Percentiles rank a stretch among this genome's conserved stretches.
These are phyloP conservation scores for Artemisia argyi DNA, from an alignment of 129 eudicot species.

Conservation along the genomic window DNA sequence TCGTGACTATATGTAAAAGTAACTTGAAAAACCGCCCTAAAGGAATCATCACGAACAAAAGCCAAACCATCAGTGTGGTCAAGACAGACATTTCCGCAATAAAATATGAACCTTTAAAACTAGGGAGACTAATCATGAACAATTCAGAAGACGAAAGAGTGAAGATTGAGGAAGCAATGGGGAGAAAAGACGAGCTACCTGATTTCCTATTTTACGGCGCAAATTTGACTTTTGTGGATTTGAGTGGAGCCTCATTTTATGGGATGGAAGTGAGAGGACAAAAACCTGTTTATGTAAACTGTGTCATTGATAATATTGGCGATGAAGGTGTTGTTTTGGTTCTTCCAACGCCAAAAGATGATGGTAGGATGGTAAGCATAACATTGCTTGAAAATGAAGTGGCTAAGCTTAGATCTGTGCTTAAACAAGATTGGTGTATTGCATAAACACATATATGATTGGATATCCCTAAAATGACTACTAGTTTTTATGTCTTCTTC, in stretches of 20 bases:
- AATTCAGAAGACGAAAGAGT: constrained; percentile 33
- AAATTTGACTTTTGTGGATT: constrained; percentile 58
- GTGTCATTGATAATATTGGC: constrained; percentile 58
- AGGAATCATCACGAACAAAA: constrained; percentile 35
- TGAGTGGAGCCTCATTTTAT: constrained; percentile 50
- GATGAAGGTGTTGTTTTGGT: constrained; percentile 75
- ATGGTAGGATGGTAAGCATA: constrained; percentile 48
- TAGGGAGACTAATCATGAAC: constrained; percentile 39
- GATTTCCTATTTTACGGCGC: constrained; percentile 62
- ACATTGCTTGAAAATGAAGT: constrained; percentile 53
- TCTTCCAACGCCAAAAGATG: constrained; percentile 40
- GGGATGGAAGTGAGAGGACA: constrained; percentile 50
- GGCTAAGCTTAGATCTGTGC: constrained; percentile 33
- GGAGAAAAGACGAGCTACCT: constrained; percentile 27
- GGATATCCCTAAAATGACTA: too few species aligned
- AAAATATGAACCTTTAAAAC: constrained; percentile 26
- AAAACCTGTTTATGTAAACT: constrained; percentile 51
- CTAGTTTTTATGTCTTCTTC: too few species aligned
- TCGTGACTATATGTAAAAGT: constrained; percentile 49
- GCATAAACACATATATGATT: constrained; percentile 19
- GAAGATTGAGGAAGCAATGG: constrained; percentile 45
- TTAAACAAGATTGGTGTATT: constrained; percentile 39
- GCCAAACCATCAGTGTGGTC: constrained; percentile 47
- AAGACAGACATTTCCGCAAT: constrained; percentile 27
- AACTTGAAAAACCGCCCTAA: neutral